Conservation (phyloP, 352 stramenopile species). For the Globisporangium cederbergense region DNA sequence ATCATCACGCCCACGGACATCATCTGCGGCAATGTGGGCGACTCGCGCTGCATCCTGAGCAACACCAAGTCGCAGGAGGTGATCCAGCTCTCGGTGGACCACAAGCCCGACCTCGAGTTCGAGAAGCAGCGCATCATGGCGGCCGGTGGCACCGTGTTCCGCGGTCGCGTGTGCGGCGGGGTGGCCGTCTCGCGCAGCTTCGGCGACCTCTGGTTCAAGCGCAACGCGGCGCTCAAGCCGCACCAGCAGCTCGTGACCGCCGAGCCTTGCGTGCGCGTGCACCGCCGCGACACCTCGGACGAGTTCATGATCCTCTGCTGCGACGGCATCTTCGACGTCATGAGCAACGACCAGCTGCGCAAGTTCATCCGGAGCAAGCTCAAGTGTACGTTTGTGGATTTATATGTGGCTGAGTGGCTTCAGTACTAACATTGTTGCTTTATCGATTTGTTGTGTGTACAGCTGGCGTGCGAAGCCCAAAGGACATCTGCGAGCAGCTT, state of each 20-base stretch:
- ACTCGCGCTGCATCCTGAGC: conserved; percentile 85
- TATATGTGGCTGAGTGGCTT: not conserved
- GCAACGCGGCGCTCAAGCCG: conserved; percentile 68
- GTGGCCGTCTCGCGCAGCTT: conserved; percentile 85
- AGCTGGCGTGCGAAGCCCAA: conserved; percentile 36
- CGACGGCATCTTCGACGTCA: conserved; percentile 94
- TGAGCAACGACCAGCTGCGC: conserved; percentile 92
- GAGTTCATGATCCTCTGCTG: conserved; percentile 92
- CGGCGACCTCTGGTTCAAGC: conserved; percentile 88
- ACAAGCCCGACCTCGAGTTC: conserved; percentile 85
- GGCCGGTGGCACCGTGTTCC: conserved; percentile 80
- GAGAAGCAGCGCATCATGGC: conserved; percentile 85
- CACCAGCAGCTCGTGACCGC: conserved; percentile 85
- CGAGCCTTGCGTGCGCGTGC: conserved; percentile 78
- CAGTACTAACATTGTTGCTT: too few relatives aligned
- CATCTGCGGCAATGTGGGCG: conserved; percentile 79
- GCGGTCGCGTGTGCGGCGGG: conserved; percentile 77
- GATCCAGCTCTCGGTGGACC: conserved; percentile 79
- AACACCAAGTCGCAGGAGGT: conserved; percentile 66
- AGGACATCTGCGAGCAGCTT: conserved; percentile 71
- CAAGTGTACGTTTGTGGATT: conserved; percentile 26
- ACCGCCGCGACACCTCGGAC: conserved; percentile 71
- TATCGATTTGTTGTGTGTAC: not conserved
- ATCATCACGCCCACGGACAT: conserved; percentile 82
- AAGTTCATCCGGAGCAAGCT: conserved; percentile 87